phyloP scores from a whole-genome alignment of 2,329 filamentous ascomycete species.

The Arthrobotrys pseudoclavata region DNA sequence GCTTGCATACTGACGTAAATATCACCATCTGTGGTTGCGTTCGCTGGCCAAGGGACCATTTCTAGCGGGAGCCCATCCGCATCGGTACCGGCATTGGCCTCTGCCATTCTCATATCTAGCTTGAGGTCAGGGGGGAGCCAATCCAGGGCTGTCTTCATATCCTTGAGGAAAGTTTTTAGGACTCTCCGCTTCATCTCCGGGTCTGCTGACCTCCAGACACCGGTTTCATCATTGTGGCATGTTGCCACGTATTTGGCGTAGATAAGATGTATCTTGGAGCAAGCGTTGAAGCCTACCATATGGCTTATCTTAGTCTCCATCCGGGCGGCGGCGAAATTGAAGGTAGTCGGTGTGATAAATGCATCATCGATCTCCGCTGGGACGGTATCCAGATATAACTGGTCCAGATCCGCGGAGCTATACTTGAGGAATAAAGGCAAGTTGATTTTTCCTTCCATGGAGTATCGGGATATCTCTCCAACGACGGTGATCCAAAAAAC shows the following conservation, averaged over 20 bases:
- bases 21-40: conserved; percentile 55
- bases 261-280: conserved; percentile 57
- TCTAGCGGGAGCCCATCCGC: conserved; percentile 55
- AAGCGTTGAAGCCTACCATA: conserved; percentile 59
- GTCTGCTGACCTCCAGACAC: conserved; percentile 54
- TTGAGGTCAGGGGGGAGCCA: conserved; percentile 54
- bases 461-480: conserved; percentile 59
- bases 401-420: conserved; percentile 51
- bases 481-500: conserved; percentile 59
- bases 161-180: conserved; percentile 55
- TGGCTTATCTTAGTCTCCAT: conserved; percentile 47
- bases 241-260: conserved; percentile 59
- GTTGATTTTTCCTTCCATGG: conserved; percentile 58
- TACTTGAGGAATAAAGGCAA: conserved; percentile 56
- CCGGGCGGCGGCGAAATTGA: conserved; percentile 48
- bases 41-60: conserved; percentile 57
- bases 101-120: conserved; percentile 58
- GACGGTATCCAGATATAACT: conserved; percentile 49
- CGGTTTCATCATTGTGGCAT: conserved; percentile 56
- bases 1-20: conserved; percentile 59
- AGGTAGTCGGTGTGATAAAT: conserved; percentile 53
- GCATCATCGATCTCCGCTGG: conserved; percentile 55
- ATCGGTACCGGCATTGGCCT: conserved; percentile 55
- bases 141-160: conserved; percentile 55
- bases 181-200: conserved; percentile 58